Base-by-base conservation (phyloP, 495 filamentous ascomycete genomes). In the Astrothelium macrocarpum region DNA sequence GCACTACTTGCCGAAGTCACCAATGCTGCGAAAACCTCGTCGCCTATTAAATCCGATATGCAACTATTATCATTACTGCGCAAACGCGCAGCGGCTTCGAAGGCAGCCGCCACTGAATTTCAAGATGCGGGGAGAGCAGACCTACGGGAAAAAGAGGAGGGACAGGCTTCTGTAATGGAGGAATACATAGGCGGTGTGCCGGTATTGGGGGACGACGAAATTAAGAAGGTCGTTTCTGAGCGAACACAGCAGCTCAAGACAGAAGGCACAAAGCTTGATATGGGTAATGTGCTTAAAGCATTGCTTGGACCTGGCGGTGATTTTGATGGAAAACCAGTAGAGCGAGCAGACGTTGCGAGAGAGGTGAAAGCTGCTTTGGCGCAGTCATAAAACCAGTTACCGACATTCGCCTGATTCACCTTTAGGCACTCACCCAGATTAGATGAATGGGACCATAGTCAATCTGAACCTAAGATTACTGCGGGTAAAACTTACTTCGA, bases 1-100 rank as follows among this genome's bases (percentile, higher is more conserved):
- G 75, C 79, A 43, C 63, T 87, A 60, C 79, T 87, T 46, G 80
- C 85, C 58, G 84, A 86, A 64, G 80, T 82, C 62, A 87, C 84
- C 63, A 86, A 85, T 65, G 76, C 81, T 11, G 78, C 80, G 53
- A 88, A 87, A 73, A 81, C 84, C 20, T 66, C 78, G 25, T 79
- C 75, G 14, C 84, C 84, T 10, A 81, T 86, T 31, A 74, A 78
- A 59, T 82, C 80, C 31, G 84, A 87, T 68, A 73, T 81, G 29
- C 79, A 84, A 60, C 76, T 87, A 12, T 70, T 86, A n/a, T 75
- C 80, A 0, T 72, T 87, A 11, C 80, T 88, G 49, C 75, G 77
- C 4, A 86, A 84, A 72, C 80, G 81, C 56, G 71, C 76, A 4
- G 70, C 78, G 20, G 77, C 76, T 2, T 71, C 80, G 0, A 77